Percentiles rank a stretch among this genome's conserved stretches.
phyloP scores from a whole-genome alignment of 2,329 filamentous ascomycete species.

The Nemania sp. region DNA sequence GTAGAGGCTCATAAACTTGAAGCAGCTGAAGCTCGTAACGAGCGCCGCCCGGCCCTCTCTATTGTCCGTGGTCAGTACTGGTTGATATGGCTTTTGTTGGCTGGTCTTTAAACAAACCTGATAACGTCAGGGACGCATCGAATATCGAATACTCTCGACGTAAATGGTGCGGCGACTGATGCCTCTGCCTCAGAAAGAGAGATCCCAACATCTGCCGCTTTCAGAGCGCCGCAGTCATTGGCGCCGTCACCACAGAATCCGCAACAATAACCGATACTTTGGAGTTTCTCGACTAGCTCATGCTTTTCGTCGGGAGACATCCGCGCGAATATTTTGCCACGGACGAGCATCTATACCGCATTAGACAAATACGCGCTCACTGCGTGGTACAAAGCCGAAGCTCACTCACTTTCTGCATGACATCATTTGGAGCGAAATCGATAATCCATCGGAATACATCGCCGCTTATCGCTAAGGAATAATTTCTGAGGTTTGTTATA shows the following conservation, averaged over 20 bases:
- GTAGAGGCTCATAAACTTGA: slow-evolving; percentile 99
- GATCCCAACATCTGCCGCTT: slow-evolving; percentile 96
- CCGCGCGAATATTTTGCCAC: slow-evolving; percentile 90
- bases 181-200: slow-evolving; percentile 97
- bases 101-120: slow-evolving; percentile 52
- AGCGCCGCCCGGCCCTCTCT: slow-evolving; percentile 91
- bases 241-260: slow-evolving; percentile 98
- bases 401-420: slow-evolving; percentile 67
- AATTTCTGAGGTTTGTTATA: slow-evolving; percentile 79
- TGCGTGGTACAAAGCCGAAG: background rate
- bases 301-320: slow-evolving; percentile 99
- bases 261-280: slow-evolving; percentile 92
- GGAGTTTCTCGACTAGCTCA: slow-evolving; percentile 94
- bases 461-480: slow-evolving; percentile 85
- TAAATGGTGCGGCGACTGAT: slow-evolving; percentile 97
- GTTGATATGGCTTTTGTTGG: background rate
- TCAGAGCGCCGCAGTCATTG: slow-evolving; percentile 95
- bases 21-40: slow-evolving; percentile 98
- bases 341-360: slow-evolving; percentile 77
- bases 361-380: slow-evolving; percentile 16
- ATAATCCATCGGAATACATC: slow-evolving; percentile 97
- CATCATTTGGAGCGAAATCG: slow-evolving; percentile 82
- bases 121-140: slow-evolving; percentile 94
- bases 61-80: slow-evolving; percentile 28
- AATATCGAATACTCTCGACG: slow-evolving; percentile 93